These are phyloP conservation scores for Candida gigantensis DNA, from an alignment of 1,139 yeast species.

Conservation along the genomic window DNA sequence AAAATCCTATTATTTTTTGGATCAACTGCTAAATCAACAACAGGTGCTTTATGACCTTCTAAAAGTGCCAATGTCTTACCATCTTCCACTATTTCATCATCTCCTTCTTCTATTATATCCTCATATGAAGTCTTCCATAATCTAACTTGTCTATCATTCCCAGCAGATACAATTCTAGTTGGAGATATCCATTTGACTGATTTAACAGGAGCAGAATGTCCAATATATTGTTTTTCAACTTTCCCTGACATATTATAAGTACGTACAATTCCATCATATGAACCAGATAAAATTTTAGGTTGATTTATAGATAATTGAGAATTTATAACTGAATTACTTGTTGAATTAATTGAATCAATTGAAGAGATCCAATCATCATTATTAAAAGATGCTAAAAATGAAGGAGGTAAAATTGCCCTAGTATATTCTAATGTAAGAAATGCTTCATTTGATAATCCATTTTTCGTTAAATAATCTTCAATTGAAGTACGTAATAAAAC, in stretches of 20 bases:
- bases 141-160: slow-evolving; percentile 86
- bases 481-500: slow-evolving; percentile 74
- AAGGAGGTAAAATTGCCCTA: slow-evolving; percentile 90
- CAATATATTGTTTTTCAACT: slow-evolving; percentile 77
- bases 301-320: slow-evolving; percentile 30
- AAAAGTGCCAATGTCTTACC: slow-evolving; percentile 80
- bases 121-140: slow-evolving; percentile 76
- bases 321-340: slow-evolving; percentile 25
- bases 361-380: slow-evolving; percentile 97
- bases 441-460: slow-evolving; percentile 84
- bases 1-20: slow-evolving; percentile 56
- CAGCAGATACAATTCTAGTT: slow-evolving; percentile 77
- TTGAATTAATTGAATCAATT: slow-evolving; percentile 51
- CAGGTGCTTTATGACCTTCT: slow-evolving; percentile 88
- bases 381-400: slow-evolving; percentile 80
- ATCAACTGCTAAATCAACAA: slow-evolving; percentile 71
- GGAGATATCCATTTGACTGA: slow-evolving; percentile 77
- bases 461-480: slow-evolving; percentile 71
- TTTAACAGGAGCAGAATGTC: slow-evolving; percentile 86
- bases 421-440: slow-evolving; percentile 84
- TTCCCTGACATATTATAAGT: slow-evolving; percentile 86
- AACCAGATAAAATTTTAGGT: slow-evolving; percentile 76
- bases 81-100: slow-evolving; percentile 54
- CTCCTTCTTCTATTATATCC: slow-evolving; percentile 33
- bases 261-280: slow-evolving; percentile 92